phyloP scores from a whole-genome alignment of 1,284 basidiomycete species.

The Fomitiporia mediterranea region DNA sequence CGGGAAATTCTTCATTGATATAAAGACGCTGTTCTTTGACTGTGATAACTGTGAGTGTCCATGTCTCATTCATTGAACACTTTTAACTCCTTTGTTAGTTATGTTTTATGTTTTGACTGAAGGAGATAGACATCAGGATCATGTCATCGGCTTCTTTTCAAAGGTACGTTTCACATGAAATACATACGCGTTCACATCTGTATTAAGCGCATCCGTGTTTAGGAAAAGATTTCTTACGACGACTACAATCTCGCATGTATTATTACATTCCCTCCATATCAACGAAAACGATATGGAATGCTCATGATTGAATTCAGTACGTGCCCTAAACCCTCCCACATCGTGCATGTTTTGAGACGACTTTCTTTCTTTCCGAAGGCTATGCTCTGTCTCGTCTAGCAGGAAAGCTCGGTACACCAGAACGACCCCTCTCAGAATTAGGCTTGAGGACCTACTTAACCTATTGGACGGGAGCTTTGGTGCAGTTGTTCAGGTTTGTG shows the following conservation, averaged over 20 bases:
- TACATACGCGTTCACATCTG: slow-evolving; percentile 3
- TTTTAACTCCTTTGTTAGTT: slow-evolving; percentile 44
- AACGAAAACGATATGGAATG: slow-evolving; percentile 88
- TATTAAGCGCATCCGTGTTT: slow-evolving; percentile 19
- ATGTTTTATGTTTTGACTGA: slow-evolving; percentile 94
- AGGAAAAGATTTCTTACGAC: slow-evolving; percentile 96
- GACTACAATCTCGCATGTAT: slow-evolving; percentile 98
- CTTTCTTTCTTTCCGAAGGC: slow-evolving; percentile 42
- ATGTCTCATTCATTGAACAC: slow-evolving; percentile 12
- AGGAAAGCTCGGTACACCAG: slow-evolving; percentile 86
- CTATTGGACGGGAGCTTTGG: slow-evolving; percentile 84
- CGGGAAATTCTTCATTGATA: slow-evolving; percentile 98
- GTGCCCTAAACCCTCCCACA: slow-evolving; percentile 25
- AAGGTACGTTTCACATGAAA: slow-evolving; percentile 51
- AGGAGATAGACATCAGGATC: slow-evolving; percentile 67
- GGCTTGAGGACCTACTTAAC: slow-evolving; percentile 89
- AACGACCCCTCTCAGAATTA: slow-evolving; percentile 91
- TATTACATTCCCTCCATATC: slow-evolving; percentile 91
- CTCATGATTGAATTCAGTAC: slow-evolving; percentile 97
- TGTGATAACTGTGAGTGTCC: slow-evolving; percentile 67
- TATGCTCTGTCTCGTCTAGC: slow-evolving; percentile 84
- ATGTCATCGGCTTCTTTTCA: slow-evolving; percentile 93
- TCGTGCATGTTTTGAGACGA: neutral
- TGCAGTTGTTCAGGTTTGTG: slow-evolving; percentile 73
- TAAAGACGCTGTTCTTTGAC: slow-evolving; percentile 97